These are phyloP conservation scores for Salvia hispanica DNA, from an alignment of 257 asterid genomes.

Conservation along the genomic window DNA sequence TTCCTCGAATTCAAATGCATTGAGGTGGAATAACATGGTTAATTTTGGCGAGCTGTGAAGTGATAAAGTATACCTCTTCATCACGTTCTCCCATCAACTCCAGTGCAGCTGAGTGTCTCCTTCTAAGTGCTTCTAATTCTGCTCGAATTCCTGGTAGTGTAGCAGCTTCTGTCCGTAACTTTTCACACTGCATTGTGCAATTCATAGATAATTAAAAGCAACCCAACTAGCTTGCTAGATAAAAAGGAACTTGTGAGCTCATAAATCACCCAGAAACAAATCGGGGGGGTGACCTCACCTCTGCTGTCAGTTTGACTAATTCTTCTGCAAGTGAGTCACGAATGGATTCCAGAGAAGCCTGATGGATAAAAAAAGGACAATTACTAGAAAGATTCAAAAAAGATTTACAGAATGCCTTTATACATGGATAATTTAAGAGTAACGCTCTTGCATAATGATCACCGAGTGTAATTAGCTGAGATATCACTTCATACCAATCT, in stretches of 20 bases:
- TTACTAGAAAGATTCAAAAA: conserved; percentile 11
- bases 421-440: background rate
- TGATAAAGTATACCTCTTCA: conserved; percentile 71
- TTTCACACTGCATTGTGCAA: conserved; percentile 68
- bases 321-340: conserved; percentile 99
- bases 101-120: conserved; percentile 94
- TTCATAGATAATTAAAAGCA: background rate
- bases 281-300: conserved; percentile 49
- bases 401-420: background rate
- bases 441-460: conserved; percentile 13
- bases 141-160: conserved; percentile 86
- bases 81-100: conserved; percentile 99
- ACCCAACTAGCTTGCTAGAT: too few relatives aligned
- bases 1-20: background rate
- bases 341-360: conserved; percentile 97
- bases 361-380: conserved; percentile 23
- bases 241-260: too few relatives aligned
- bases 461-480: conserved; percentile 9
- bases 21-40: conserved; percentile 9
- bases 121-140: conserved; percentile 88
- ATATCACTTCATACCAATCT: conserved; percentile 68
- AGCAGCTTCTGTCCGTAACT: conserved; percentile 72
- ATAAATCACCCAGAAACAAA: too few relatives aligned
- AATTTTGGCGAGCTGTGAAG: conserved; percentile 17
- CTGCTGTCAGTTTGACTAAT: conserved; percentile 92